Conservation (phyloP, 176 grass and related monocot genomes). For the Pontederia paniculata region DNA sequence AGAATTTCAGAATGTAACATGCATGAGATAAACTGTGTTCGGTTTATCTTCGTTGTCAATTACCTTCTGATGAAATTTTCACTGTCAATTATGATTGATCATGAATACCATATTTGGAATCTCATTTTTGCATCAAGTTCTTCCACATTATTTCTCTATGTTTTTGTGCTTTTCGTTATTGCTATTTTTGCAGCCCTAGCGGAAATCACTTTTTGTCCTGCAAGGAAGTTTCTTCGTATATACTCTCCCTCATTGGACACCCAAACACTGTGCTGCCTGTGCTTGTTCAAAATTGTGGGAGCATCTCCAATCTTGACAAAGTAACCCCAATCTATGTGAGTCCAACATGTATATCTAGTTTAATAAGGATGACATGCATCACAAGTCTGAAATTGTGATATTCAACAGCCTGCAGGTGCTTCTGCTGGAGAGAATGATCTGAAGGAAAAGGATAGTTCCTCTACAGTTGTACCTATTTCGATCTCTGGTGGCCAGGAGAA, state of each 20-base stretch:
- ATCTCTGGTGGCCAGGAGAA: conserved; percentile 21
- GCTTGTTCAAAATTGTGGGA: conserved; percentile 28
- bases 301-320: conserved; percentile 18
- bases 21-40: too few relatives aligned
- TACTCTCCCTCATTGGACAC: conserved; percentile 82
- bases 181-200: conserved; percentile 60
- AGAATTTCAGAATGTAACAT: too few relatives aligned
- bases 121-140: too few relatives aligned
- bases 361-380: conserved; percentile 19
- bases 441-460: conserved; percentile 21
- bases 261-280: conserved; percentile 25
- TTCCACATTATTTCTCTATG: too few relatives aligned
- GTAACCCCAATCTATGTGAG: conserved; percentile 45
- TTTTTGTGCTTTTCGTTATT: background rate
- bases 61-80: too few relatives aligned
- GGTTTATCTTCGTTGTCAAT: too few relatives aligned
- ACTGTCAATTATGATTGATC: too few relatives aligned
- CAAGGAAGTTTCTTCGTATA: conserved; percentile 73
- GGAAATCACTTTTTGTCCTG: conserved; percentile 64
- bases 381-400: conserved; percentile 15
- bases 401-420: conserved; percentile 36
- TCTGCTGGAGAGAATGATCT: conserved; percentile 25
- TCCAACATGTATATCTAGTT: conserved; percentile 18
- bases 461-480: conserved; percentile 20
- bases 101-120: too few relatives aligned